Conservation (phyloP, 2,329 filamentous ascomycete species). For the Scedosporium minutisporum region DNA sequence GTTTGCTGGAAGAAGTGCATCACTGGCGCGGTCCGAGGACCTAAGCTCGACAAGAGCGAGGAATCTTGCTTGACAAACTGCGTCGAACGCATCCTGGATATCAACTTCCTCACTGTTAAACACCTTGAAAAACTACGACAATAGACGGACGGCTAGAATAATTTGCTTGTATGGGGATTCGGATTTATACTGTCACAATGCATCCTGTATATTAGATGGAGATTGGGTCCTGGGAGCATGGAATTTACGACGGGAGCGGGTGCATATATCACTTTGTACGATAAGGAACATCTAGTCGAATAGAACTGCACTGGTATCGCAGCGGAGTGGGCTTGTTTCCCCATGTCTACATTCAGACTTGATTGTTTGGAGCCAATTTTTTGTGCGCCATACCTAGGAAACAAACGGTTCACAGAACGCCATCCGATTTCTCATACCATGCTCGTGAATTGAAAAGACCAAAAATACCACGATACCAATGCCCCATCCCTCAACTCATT, state of each 20-base stretch:
- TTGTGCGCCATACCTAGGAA: constrained; percentile 6
- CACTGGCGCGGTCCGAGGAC: constrained; percentile 59
- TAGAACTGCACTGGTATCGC: background rate
- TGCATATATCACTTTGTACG: background rate
- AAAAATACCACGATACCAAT: background rate
- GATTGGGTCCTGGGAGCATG: background rate
- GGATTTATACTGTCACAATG: background rate
- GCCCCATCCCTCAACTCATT: constrained; percentile 20
- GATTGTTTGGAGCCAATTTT: background rate
- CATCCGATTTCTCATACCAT: constrained; percentile 9
- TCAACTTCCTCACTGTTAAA: constrained; percentile 74
- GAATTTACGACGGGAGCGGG: background rate
- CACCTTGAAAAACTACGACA: constrained; percentile 59
- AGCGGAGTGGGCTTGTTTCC: constrained; percentile 2
- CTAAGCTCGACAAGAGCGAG: constrained; percentile 66
- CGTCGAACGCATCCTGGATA: constrained; percentile 86
- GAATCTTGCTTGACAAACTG: constrained; percentile 84
- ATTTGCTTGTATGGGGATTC: background rate
- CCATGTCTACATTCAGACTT: constrained; percentile 3
- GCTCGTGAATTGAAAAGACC: constrained; percentile 7
- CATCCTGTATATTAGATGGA: background rate
- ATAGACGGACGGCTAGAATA: background rate
- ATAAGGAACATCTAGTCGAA: background rate
- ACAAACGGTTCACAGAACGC: constrained; percentile 9
- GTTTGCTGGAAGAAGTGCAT: constrained; percentile 95